These are phyloP conservation scores for Daedaleopsis sinensis DNA, from an alignment of 768 basidiomycete species.

Conservation along the genomic window DNA sequence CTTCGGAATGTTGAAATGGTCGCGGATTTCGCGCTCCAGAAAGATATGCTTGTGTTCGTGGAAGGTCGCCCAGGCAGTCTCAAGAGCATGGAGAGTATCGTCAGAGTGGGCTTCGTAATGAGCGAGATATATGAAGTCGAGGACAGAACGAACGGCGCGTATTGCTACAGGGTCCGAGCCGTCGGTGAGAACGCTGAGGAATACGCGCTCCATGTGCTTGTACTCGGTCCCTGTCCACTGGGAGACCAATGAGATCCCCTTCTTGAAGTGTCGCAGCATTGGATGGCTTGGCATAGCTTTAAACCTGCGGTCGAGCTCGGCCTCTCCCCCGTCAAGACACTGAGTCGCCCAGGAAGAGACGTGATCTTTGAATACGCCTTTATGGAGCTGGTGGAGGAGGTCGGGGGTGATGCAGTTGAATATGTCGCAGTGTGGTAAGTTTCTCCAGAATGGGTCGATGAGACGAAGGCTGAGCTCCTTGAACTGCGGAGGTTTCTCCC, in stretches of 20 bases:
- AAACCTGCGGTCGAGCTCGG: slow-evolving; percentile 42
- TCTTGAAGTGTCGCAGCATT: slow-evolving; percentile 42
- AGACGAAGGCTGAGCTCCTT: not conserved
- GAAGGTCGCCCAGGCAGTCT: slow-evolving; percentile 23
- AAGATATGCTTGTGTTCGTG: slow-evolving; percentile 33
- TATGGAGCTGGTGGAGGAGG: slow-evolving; percentile 24
- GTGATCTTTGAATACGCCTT: slow-evolving; percentile 38
- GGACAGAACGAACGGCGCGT: slow-evolving; percentile 25
- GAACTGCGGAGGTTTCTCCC: slow-evolving; percentile 1
- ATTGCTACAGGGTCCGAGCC: slow-evolving; percentile 22
- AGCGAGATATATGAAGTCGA: slow-evolving; percentile 34
- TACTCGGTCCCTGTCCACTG: slow-evolving; percentile 49
- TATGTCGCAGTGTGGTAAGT: slow-evolving; percentile 3
- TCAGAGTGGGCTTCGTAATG: slow-evolving; percentile 29
- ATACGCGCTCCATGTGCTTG: slow-evolving; percentile 33
- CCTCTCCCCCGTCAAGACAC: slow-evolving; percentile 11
- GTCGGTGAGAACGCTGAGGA: slow-evolving; percentile 31
- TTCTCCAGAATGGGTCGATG: slow-evolving; percentile 1
- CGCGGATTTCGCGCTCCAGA: slow-evolving; percentile 23
- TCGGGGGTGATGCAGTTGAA: slow-evolving; percentile 37
- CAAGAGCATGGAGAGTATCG: slow-evolving; percentile 19
- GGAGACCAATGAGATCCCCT: slow-evolving; percentile 41
- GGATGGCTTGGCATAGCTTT: slow-evolving; percentile 34
- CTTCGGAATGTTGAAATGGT: slow-evolving; percentile 37
- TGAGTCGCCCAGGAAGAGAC: slow-evolving; percentile 29